phyloP scores from a whole-genome alignment of 306 rosid genomes.

The Rosa chinensis region DNA sequence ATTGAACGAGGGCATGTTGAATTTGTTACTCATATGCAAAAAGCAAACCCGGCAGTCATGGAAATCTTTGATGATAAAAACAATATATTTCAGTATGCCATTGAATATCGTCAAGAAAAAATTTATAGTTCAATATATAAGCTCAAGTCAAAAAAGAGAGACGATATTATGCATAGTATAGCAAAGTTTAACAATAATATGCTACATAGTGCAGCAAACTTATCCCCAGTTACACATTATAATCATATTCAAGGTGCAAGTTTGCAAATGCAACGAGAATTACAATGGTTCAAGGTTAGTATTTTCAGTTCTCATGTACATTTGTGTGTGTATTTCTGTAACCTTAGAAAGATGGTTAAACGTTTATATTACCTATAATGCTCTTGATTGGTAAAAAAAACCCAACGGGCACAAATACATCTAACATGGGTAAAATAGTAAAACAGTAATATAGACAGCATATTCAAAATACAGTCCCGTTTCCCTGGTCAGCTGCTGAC shows the following conservation, averaged over 20 bases:
- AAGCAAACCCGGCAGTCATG: background rate
- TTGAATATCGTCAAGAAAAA: background rate
- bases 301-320: background rate
- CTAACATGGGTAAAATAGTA: too few species aligned
- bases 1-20: background rate
- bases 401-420: too few species aligned
- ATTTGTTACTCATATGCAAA: background rate
- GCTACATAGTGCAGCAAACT: background rate
- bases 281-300: background rate
- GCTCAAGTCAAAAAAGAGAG: background rate
- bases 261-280: background rate
- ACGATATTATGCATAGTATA: background rate
- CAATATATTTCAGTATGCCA: background rate
- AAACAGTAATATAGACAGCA: too few species aligned
- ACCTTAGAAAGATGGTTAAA: too few species aligned
- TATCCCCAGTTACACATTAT: background rate
- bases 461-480: too few species aligned
- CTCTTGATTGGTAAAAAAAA: too few species aligned
- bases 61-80: background rate
- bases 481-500: too few species aligned
- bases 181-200: background rate
- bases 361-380: too few species aligned
- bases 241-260: background rate
- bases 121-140: background rate
- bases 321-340: too few species aligned